These are phyloP conservation scores for Kalaharituber pfeilii DNA, from an alignment of 2,329 filamentous ascomycete genomes.

Conservation along the genomic window DNA sequence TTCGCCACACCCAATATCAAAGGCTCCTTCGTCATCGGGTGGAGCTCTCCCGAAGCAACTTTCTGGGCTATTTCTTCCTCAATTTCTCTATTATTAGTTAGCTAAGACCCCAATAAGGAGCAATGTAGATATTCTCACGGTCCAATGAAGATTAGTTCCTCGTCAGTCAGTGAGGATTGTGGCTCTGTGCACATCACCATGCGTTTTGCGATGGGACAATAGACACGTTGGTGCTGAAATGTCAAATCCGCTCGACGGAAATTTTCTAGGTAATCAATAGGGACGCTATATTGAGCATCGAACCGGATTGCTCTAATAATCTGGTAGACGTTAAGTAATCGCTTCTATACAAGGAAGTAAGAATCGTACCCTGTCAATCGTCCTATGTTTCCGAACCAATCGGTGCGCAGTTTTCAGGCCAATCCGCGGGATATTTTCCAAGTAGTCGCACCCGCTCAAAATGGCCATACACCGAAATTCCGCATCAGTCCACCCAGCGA, in stretches of 20 bases:
- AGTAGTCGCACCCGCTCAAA: conserved; percentile 87
- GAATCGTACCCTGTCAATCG: conserved; percentile 49
- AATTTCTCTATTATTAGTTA: conserved; percentile 9
- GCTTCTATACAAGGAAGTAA: neutral
- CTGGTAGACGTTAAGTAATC: conserved; percentile 2
- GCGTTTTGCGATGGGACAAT: conserved; percentile 53
- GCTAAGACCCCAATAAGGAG: too few relatives aligned
- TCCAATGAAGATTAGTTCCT: conserved; percentile 69
- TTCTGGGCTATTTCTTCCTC: conserved; percentile 46
- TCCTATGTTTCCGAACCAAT: conserved; percentile 77
- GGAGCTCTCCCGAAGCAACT: conserved; percentile 64
- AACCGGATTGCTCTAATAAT: conserved; percentile 63
- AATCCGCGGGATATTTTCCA: conserved; percentile 67
- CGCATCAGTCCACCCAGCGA: conserved; percentile 79
- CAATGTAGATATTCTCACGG: too few relatives aligned
- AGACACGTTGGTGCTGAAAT: conserved; percentile 88
- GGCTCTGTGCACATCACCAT: conserved; percentile 60
- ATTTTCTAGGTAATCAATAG: conserved; percentile 58
- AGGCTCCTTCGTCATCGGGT: conserved; percentile 63
- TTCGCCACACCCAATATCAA: neutral
- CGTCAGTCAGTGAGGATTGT: conserved; percentile 39
- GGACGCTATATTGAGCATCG: conserved; percentile 68
- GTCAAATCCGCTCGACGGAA: conserved; percentile 83
- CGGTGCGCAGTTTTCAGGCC: conserved; percentile 88
- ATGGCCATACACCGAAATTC: conserved; percentile 95